Evolutionary conservation across 352 stramenopile genomes (phyloP).

Genomic region (Blastocystis sp.): DNA sequence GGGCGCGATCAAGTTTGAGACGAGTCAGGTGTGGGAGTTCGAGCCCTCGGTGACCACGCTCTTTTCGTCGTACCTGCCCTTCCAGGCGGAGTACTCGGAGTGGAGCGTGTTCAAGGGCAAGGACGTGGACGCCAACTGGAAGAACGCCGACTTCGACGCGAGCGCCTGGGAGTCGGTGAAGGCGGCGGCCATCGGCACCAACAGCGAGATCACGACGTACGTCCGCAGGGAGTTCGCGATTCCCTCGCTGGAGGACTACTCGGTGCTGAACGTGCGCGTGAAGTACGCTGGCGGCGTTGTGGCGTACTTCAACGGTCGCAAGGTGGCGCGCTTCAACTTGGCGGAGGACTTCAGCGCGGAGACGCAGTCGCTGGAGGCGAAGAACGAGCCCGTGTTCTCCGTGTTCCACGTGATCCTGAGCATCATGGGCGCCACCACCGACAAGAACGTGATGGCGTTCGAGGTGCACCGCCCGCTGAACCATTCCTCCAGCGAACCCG

Average conservation of each 20-base stretch:
- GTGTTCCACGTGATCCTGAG: conserved; percentile 22
- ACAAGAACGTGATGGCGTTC: conserved; percentile 26
- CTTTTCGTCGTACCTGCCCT: conserved; percentile 46
- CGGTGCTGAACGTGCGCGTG: conserved; percentile 16
- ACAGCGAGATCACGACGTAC: conserved; percentile 6
- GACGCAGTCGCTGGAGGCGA: conserved; percentile 6
- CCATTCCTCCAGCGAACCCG: background rate
- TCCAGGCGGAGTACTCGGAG: conserved; percentile 31
- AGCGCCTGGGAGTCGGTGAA: background rate
- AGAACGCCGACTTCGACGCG: background rate
- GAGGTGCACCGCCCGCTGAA: background rate
- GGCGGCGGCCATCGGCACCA: background rate
- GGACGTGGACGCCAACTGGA: conserved; percentile 8
- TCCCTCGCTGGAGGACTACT: conserved; percentile 12
- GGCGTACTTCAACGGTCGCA: conserved; percentile 20
- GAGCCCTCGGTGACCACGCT: background rate
- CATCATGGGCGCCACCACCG: background rate
- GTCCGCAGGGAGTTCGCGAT: conserved; percentile 49
- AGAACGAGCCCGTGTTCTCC: conserved; percentile 1
- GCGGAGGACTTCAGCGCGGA: background rate
- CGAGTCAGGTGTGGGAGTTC: background rate
- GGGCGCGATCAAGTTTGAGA: conserved; percentile 39
- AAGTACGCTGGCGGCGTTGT: conserved; percentile 1
- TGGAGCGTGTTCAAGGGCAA: conserved; percentile 8
- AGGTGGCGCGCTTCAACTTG: conserved; percentile 26